A percentile compares a stretch with the other conserved stretches of the same genome.
Conservation (phyloP, 148 eudicot species). For the Simmondsia chinensis region DNA sequence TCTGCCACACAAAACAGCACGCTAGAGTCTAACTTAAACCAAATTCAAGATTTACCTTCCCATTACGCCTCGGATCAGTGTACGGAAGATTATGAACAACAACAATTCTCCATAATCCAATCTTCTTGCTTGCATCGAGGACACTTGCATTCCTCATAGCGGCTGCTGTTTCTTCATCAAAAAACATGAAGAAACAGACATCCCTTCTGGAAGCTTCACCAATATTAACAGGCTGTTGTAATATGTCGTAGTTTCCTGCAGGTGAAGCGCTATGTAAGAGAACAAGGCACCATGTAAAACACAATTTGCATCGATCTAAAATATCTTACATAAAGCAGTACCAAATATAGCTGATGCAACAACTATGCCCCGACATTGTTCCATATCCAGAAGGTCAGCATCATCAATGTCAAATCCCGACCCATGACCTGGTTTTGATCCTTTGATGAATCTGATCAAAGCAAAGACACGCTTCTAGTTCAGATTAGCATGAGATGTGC, state of each 20-base stretch:
- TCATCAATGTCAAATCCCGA: constrained; percentile 92
- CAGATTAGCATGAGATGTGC: not conserved
- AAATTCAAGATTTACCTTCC: constrained; percentile 54
- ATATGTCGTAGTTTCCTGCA: constrained; percentile 80
- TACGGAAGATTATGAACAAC: constrained; percentile 84
- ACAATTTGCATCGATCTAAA: not conserved
- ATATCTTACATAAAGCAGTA: constrained; percentile 14
- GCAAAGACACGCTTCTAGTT: too few relatives aligned
- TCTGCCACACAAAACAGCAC: not conserved
- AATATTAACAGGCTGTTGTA: constrained; percentile 79
- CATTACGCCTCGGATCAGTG: constrained; percentile 83
- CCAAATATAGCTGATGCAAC: constrained; percentile 96
- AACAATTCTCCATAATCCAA: constrained; percentile 84
- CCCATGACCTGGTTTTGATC: constrained; percentile 68
- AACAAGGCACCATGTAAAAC: constrained; percentile 4
- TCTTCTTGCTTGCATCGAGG: constrained; percentile 43
- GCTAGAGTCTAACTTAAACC: not conserved
- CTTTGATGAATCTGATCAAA: constrained; percentile 64
- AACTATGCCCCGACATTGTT: constrained; percentile 65
- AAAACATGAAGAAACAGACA: constrained; percentile 89
- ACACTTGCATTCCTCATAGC: constrained; percentile 58
- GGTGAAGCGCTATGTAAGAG: constrained; percentile 6
- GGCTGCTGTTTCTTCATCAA: constrained; percentile 78
- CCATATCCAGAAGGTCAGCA: constrained; percentile 77
- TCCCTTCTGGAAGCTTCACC: constrained; percentile 65